Evolutionary conservation across 1,284 basidiomycete species (phyloP).

Genomic region (Pterula multifida): DNA sequence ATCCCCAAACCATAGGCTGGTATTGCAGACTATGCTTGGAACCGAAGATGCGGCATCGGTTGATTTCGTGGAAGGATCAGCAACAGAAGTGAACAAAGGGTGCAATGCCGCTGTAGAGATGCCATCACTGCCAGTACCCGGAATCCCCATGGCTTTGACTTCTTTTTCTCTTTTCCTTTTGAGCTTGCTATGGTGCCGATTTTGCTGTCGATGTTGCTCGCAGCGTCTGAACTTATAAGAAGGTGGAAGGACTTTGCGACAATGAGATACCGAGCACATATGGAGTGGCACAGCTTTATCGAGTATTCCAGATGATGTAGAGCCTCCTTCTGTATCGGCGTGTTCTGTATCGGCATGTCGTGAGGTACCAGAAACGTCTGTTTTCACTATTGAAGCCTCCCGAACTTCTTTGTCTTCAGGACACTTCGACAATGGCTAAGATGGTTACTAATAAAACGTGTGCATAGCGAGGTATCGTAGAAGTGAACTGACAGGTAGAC

Average conservation of each 20-base stretch:
- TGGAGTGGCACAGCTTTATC: not conserved
- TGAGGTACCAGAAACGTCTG: too few relatives aligned
- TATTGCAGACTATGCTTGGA: too few relatives aligned
- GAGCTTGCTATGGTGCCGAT: constrained; percentile 38
- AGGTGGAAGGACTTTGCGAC: constrained; percentile 35
- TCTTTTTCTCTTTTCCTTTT: constrained; percentile 37
- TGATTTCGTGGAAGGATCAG: not conserved
- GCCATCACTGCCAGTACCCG: constrained; percentile 11
- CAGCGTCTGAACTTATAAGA: constrained; percentile 39
- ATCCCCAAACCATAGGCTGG: not conserved
- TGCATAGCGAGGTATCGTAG: not conserved
- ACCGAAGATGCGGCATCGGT: too few relatives aligned
- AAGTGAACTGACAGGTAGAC: constrained; percentile 20
- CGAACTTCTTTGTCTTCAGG: constrained; percentile 23
- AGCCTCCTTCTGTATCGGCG: too few relatives aligned
- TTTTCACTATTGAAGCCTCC: constrained; percentile 24
- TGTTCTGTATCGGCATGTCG: too few relatives aligned
- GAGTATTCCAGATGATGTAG: too few relatives aligned
- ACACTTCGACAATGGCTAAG: constrained; percentile 20
- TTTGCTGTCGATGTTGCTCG: constrained; percentile 41
- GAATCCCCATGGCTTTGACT: constrained; percentile 22
- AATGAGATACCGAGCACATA: constrained; percentile 48
- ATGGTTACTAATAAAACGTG: constrained; percentile 1
- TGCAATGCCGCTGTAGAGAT: too few relatives aligned
- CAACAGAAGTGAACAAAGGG: not conserved